Evolutionary conservation across 73 alveolate species (phyloP), one percentile per base, ranked within the genome.

Genomic region (Breviolum minutum): DNA sequence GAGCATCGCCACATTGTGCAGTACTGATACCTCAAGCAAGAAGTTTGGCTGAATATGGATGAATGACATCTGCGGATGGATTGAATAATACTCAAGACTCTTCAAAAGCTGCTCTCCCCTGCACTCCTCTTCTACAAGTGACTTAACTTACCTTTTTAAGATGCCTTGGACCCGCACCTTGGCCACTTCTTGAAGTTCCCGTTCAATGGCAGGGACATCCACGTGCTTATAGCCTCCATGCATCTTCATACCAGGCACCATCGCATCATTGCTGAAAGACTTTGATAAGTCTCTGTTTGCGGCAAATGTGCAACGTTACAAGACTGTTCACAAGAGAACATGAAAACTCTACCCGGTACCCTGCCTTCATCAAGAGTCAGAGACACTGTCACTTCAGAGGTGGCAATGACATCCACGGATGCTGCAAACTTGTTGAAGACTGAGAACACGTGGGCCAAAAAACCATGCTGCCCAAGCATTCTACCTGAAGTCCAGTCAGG

Each of bases 401-500:
- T 94, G 85, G 99, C 92, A 11, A 94, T 94, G 64, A 94, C 99
- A 17, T 94, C 99, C 69, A 94, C 94, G 24, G 99, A 94, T 27
- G 98, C 98, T 5, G 98, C 98, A 26, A 74, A 92, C 80, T 92
- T 92, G 82, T 92, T 92, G 91, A 92, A 92, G 91, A 92, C 98
- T 60, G 86, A 81, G 86, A 92, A 92, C 66, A 94, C 99, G 81
- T 94, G 99, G 94, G 99, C 99, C 99, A 94, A 71, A 77, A 94
- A 94, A 48, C 99, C 99, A 66, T 94, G 99, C 94, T 94, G 99
- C 27, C 99, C 99, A 94, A 94, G 99, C 99, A 94, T 94, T 81
- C 99, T 40, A 60, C 94, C 99, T 94, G n/a, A 64, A 20, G 27
- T 10, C 27, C 79, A 19, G 66, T 24, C 8, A 83, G 89, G n/a